phyloP scores from a whole-genome alignment of 495 filamentous ascomycete genomes.

The Penicillium cosmopolitanum region DNA sequence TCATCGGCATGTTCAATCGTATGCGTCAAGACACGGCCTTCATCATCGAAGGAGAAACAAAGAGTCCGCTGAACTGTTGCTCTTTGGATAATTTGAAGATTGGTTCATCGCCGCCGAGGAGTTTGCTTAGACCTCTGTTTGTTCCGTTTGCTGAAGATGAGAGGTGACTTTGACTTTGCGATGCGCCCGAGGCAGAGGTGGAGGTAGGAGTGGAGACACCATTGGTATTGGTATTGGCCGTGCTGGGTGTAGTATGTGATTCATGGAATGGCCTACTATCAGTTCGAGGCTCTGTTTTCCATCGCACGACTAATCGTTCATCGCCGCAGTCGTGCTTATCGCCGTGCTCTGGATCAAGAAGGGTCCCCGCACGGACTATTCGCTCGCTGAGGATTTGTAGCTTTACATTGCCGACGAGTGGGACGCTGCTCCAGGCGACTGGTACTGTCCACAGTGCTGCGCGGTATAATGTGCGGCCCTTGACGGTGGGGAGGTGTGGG shows the following conservation, averaged over 20 bases:
- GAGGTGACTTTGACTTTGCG: constrained; percentile 15
- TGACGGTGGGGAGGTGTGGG: constrained; percentile 89
- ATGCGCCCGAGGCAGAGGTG: not conserved
- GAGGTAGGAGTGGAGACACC: not conserved
- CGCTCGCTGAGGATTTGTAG: constrained; percentile 86
- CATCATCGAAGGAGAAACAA: constrained; percentile 95
- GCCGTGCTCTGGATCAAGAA: constrained; percentile 34
- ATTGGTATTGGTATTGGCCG: not conserved
- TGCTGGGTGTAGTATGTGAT: not conserved
- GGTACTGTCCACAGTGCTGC: constrained; percentile 95
- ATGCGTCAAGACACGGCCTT: constrained; percentile 81
- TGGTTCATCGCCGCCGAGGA: constrained; percentile 63
- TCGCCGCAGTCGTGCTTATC: constrained; percentile 49
- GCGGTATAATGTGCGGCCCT: constrained; percentile 85
- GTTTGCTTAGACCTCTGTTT: constrained; percentile 45
- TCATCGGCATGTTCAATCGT: constrained; percentile 93
- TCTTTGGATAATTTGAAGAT: constrained; percentile 73
- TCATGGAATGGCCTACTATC: constrained; percentile 33
- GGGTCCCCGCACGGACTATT: constrained; percentile 64
- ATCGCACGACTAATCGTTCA: constrained; percentile 85
- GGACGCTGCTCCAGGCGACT: constrained; percentile 91
- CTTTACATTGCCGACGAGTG: constrained; percentile 84
- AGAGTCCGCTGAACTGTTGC: constrained; percentile 66
- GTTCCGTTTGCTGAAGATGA: constrained; percentile 33
- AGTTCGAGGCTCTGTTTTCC: constrained; percentile 67